phyloP scores from a whole-genome alignment of 768 basidiomycete species.

The Podaxis mareebaensis region DNA sequence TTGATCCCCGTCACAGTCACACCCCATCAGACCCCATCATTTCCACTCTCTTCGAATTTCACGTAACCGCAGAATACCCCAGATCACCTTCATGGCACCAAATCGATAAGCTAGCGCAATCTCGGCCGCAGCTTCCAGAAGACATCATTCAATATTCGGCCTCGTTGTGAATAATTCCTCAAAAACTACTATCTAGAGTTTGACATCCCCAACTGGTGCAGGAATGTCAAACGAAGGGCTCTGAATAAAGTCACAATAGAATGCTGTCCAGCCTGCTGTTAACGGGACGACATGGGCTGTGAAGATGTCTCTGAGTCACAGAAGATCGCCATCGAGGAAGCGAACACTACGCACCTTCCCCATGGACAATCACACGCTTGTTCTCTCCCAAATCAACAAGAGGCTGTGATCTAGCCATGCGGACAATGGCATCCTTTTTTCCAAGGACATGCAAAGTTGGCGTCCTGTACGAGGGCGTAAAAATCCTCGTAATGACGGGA shows the following conservation, averaged over 20 bases:
- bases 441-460: constrained; percentile 81
- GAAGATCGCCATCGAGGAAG: not conserved
- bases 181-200: not conserved
- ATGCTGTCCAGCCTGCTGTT: constrained; percentile 73
- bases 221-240: constrained; percentile 37
- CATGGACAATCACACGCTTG: constrained; percentile 71
- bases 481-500: constrained; percentile 50
- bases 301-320: constrained; percentile 5
- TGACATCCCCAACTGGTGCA: constrained; percentile 12
- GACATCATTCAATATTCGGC: not conserved
- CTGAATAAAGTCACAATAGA: constrained; percentile 66
- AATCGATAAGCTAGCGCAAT: constrained; percentile 12
- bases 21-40: not conserved
- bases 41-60: not conserved
- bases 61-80: not conserved
- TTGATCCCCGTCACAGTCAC: constrained; percentile 20
- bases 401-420: constrained; percentile 62
- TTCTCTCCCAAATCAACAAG: constrained; percentile 56
- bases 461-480: constrained; percentile 56
- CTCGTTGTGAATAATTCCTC: not conserved
- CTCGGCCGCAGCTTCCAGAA: not conserved
- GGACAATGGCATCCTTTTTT: constrained; percentile 73
- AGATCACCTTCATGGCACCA: not conserved
- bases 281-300: constrained; percentile 85
- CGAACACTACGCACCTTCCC: constrained; percentile 60